Evolutionary conservation across 2,329 filamentous ascomycete genomes (phyloP), one percentile per base, ranked within the genome.

Genomic region (Aspergillus piperis): DNA sequence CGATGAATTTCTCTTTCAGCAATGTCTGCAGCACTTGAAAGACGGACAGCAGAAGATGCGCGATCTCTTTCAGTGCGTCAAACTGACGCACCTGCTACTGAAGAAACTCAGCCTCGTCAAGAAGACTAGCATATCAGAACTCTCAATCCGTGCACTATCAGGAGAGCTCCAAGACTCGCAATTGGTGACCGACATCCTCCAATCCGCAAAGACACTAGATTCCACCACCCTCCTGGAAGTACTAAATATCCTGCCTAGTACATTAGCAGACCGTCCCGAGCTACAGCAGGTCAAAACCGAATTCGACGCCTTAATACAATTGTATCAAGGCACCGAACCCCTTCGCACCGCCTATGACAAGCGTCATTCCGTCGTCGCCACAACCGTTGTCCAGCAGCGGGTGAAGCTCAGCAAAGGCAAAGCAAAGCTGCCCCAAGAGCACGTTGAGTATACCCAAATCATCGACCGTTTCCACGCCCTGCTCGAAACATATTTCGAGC

Each of bases 271-370:
- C 3, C 67, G 72, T 27, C 54, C 68, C 13, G 62, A 71, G 5
- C 73, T 87, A 13, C 64, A 70, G 32, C 70, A 73, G 8, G 73
- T 86, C 21, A 72, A 81, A n/a, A 69, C 74, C 23, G 74, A 82
- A 50, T 76, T 88, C 36, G 75, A 79, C 47, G 68, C 69, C 11
- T 71, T 90, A 5, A 69, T 82, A 21, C 69, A 75, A 36, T 75
- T 75, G 47, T 80, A 84, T 15, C 72, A 81, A 49, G 74, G 78
- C 48, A 77, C 81, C 8, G 80, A 78, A 39, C 75, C 81, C 3
- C 81, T 96, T 30, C 87, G 88, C 63, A 96, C 88, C 76, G 89
- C 88, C 71, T 90, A 95, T 73, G 88, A 88, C 67, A 83, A 89
- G 10, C 88, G 89, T 44, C 81, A 82, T 64, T 80, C 82, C 4